Percentiles rank a stretch among this genome's conserved stretches.
These are phyloP conservation scores for Venturia nashicola DNA, from an alignment of 2,329 filamentous ascomycete species.

Conservation along the genomic window DNA sequence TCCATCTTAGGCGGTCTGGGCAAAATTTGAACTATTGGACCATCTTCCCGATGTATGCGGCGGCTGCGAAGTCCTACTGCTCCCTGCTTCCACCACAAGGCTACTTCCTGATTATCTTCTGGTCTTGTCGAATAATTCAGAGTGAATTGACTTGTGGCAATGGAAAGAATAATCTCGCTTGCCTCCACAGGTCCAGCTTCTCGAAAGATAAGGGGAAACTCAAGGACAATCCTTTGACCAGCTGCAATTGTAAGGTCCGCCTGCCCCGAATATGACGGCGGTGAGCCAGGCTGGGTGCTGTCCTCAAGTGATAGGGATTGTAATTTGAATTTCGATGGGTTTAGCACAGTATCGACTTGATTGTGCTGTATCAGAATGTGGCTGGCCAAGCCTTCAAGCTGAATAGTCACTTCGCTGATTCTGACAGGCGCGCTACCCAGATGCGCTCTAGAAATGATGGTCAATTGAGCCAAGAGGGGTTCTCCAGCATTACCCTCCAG, in stretches of 20 bases:
- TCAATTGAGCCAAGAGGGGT: constrained; percentile 42
- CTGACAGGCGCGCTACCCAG: constrained; percentile 32
- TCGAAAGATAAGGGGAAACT: constrained; percentile 60
- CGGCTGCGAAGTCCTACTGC: constrained; percentile 19
- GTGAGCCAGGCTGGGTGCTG: neutral
- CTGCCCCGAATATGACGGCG: constrained; percentile 12
- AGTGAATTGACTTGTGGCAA: constrained; percentile 54
- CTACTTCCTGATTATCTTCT: constrained; percentile 17
- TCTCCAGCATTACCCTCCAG: constrained; percentile 49
- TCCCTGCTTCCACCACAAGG: constrained; percentile 24
- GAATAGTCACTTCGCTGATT: constrained; percentile 36
- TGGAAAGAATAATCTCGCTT: constrained; percentile 46
- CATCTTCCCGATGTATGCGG: constrained; percentile 32
- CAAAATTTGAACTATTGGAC: constrained; percentile 38
- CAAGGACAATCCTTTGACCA: constrained; percentile 56
- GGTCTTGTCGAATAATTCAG: constrained; percentile 52
- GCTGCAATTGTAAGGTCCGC: constrained; percentile 55
- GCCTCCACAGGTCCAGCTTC: constrained; percentile 70
- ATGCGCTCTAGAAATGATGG: constrained; percentile 37
- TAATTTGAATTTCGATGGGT: neutral
- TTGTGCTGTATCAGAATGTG: constrained; percentile 17
- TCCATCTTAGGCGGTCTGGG: constrained; percentile 89
- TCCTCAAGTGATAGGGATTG: neutral
- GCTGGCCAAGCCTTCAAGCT: constrained; percentile 36
- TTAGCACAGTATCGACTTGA: neutral